These are phyloP conservation scores for Hordeum pubiflorum DNA, from an alignment of 202 grass and related monocot genomes.

Conservation along the genomic window DNA sequence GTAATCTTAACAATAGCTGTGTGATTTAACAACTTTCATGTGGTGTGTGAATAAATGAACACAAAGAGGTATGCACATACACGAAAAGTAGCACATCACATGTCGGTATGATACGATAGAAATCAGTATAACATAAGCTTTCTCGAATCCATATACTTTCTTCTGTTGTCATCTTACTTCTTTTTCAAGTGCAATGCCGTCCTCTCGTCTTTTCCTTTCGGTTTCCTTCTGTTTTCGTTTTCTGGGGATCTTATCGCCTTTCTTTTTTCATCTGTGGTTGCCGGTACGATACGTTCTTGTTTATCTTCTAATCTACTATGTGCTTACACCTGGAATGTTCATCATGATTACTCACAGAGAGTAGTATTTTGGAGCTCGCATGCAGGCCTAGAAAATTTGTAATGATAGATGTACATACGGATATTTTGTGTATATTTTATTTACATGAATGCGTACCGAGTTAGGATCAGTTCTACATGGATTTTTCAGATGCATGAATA, in stretches of 20 bases:
- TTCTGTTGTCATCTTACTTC: conserved; percentile 30
- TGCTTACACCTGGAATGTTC: conserved; percentile 11
- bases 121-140: conserved; percentile 17
- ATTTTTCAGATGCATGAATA: neutral
- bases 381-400: neutral
- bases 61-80: conserved; percentile 1
- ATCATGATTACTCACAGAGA: neutral
- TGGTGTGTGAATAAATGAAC: conserved; percentile 7
- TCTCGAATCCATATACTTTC: conserved; percentile 27
- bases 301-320: conserved; percentile 19
- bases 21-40: conserved; percentile 16
- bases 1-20: neutral
- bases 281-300: conserved; percentile 23
- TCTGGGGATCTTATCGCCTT: conserved; percentile 28
- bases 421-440: neutral
- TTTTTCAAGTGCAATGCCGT: conserved; percentile 44
- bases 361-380: neutral
- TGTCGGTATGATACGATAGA: conserved; percentile 28
- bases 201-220: conserved; percentile 38
- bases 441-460: neutral
- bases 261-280: conserved; percentile 12
- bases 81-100: conserved; percentile 39
- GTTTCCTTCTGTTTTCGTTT: conserved; percentile 39
- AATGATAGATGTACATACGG: too few relatives aligned
- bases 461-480: neutral